Conservation (phyloP, 495 filamentous ascomycete genomes). For the Hypoxylon perforatum region DNA sequence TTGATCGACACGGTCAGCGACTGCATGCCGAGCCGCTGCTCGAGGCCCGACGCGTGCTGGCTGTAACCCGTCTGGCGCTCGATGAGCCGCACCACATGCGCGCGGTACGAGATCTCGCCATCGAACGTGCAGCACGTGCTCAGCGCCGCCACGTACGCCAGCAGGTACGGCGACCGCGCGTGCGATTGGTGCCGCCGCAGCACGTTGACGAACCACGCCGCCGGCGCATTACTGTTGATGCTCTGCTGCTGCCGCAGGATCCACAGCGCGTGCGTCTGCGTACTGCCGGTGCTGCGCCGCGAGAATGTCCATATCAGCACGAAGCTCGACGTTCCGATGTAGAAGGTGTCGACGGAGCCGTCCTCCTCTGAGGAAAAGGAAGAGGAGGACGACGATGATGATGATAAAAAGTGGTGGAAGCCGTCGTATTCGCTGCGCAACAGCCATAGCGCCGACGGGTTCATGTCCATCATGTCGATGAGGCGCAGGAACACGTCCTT, state of each 20-base stretch:
- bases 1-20: slow-evolving; percentile 29
- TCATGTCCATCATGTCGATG: slow-evolving; percentile 29
- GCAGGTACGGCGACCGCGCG: slow-evolving; percentile 31
- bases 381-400: too few relatives aligned
- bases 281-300: slow-evolving; percentile 1
- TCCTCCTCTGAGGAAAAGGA: too few relatives aligned
- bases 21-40: slow-evolving; percentile 32
- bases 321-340: slow-evolving; percentile 41
- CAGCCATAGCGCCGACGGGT: slow-evolving; percentile 35
- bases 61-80: slow-evolving; percentile 34
- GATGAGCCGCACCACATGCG: slow-evolving; percentile 34
- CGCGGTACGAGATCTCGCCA: slow-evolving; percentile 33
- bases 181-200: slow-evolving; percentile 31
- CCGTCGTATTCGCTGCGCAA: slow-evolving; percentile 38
- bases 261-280: slow-evolving; percentile 30
- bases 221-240: slow-evolving; percentile 16
- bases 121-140: slow-evolving; percentile 35
- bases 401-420: slow-evolving; percentile 26
- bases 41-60: slow-evolving; percentile 25
- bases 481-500: slow-evolving; percentile 32
- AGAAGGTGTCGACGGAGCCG: slow-evolving; percentile 39
- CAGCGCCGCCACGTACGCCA: slow-evolving; percentile 38
- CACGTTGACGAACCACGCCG: slow-evolving; percentile 32
- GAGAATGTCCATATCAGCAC: slow-evolving; percentile 42
- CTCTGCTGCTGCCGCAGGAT: slow-evolving; percentile 29